A percentile compares a stretch with the other conserved stretches of the same genome.
phyloP scores from a whole-genome alignment of 768 basidiomycete genomes.

The Amanita pseudoporphyria region DNA sequence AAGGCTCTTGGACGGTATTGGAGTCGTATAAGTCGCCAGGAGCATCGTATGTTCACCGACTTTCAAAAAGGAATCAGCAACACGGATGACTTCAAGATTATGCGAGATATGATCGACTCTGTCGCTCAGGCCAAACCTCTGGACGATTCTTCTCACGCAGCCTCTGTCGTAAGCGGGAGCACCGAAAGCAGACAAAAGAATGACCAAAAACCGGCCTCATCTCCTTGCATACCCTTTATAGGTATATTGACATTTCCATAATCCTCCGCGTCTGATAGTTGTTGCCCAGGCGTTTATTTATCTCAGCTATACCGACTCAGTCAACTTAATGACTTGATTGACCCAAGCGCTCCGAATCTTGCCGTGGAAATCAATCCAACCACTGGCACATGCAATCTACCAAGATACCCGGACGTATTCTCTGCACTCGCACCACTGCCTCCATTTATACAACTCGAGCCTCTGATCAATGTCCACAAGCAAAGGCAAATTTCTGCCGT shows the following conservation, averaged over 20 bases:
- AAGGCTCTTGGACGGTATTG: constrained; percentile 56
- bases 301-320: constrained; percentile 57
- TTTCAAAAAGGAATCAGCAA: constrained; percentile 57
- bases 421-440: constrained; percentile 63
- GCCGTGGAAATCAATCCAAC: constrained; percentile 53
- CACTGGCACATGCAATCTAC: constrained; percentile 56
- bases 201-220: constrained; percentile 27
- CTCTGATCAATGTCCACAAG: constrained; percentile 84
- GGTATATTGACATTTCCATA: constrained; percentile 32
- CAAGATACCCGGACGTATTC: constrained; percentile 74
- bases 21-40: constrained; percentile 58
- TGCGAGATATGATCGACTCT: constrained; percentile 54
- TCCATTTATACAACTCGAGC: constrained; percentile 70
- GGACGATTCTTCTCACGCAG: constrained; percentile 41
- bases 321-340: constrained; percentile 70
- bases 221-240: constrained; percentile 75
- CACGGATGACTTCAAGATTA: constrained; percentile 63
- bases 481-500: constrained; percentile 74
- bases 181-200: constrained; percentile 29
- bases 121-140: constrained; percentile 60
- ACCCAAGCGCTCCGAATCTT: constrained; percentile 71
- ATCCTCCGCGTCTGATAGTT: constrained; percentile 2
- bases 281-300: constrained; percentile 37
- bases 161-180: constrained; percentile 40
- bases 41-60: constrained; percentile 64